Evolutionary conservation across 805 yeast species (phyloP).

Genomic region (Candida tammaniensis): DNA sequence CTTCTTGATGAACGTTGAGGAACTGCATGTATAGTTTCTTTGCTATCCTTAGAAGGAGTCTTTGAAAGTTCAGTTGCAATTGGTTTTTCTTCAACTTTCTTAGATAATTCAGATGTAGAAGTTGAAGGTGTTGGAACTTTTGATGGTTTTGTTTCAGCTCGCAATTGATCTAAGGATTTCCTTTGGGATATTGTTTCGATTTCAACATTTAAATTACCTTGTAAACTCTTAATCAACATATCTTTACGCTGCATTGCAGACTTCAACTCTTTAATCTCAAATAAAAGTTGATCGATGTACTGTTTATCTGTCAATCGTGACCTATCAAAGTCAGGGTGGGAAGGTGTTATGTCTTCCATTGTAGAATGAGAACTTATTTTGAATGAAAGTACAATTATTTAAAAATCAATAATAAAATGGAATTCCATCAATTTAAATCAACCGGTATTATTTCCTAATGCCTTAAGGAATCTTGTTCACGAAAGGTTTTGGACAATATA

Average conservation of each 20-base stretch:
- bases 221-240: slow-evolving; percentile 14
- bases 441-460: too few species aligned
- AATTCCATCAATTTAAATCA: too few species aligned
- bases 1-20: slow-evolving; percentile 29
- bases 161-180: background rate
- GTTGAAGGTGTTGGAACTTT: background rate
- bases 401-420: too few species aligned
- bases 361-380: too few species aligned
- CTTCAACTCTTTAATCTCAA: slow-evolving; percentile 35
- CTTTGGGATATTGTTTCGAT: background rate
- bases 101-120: background rate
- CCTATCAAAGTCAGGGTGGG: slow-evolving; percentile 35
- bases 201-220: slow-evolving; percentile 9
- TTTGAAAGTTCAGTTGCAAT: background rate
- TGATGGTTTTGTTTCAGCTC: background rate
- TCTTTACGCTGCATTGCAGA: slow-evolving; percentile 15
- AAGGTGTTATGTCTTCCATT: slow-evolving; percentile 24
- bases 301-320: slow-evolving; percentile 25
- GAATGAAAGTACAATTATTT: too few species aligned
- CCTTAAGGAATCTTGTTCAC: too few species aligned
- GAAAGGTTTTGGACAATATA: too few species aligned
- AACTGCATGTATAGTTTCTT: slow-evolving; percentile 9
- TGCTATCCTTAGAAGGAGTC: background rate
- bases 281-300: slow-evolving; percentile 32
- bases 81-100: background rate